Percentiles rank a stretch among this genome's conserved stretches.
Evolutionary conservation across 257 asterid species (phyloP).

Genomic region (Eustoma russellianum): DNA sequence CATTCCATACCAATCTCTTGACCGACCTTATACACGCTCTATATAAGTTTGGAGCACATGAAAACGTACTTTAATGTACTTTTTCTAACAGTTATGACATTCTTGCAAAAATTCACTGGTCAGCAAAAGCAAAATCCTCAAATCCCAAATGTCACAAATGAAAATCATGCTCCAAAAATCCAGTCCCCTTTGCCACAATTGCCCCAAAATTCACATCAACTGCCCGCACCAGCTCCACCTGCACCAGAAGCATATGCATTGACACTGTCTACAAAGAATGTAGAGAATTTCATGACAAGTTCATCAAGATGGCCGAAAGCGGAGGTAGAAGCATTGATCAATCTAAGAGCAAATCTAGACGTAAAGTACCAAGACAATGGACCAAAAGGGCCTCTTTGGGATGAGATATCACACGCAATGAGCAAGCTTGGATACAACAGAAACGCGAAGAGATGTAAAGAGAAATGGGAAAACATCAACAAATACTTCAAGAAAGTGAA

Average conservation of each 20-base stretch:
- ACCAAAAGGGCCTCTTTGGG: conserved; percentile 95
- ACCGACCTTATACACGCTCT: no score
- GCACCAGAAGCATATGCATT: conserved; percentile 8
- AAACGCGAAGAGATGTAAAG: conserved; percentile 83
- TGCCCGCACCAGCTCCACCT: conserved; percentile 4
- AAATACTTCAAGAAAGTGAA: conserved; percentile 93
- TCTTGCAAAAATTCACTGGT: conserved; percentile 52
- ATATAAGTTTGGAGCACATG: no score
- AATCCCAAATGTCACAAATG: conserved; percentile 23
- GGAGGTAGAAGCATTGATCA: conserved; percentile 71
- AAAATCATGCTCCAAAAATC: conserved; percentile 7
- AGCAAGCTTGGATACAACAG: conserved; percentile 56
- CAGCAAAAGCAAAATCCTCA: conserved; percentile 34
- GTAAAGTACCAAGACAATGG: conserved; percentile 78
- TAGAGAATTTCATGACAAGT: conserved; percentile 25
- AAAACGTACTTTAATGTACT: no score
- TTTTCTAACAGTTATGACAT: conserved; percentile 57
- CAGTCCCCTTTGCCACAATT: conserved; percentile 12
- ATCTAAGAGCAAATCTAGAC: conserved; percentile 57
- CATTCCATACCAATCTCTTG: no score
- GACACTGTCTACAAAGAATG: conserved; percentile 4
- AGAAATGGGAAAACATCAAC: conserved; percentile 98
- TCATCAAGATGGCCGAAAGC: conserved; percentile 92
- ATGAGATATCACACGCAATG: conserved; percentile 83
- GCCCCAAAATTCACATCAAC: conserved; percentile 13